These are phyloP conservation scores for Pythium utonaiense DNA, from an alignment of 352 stramenopile species.

Conservation along the genomic window DNA sequence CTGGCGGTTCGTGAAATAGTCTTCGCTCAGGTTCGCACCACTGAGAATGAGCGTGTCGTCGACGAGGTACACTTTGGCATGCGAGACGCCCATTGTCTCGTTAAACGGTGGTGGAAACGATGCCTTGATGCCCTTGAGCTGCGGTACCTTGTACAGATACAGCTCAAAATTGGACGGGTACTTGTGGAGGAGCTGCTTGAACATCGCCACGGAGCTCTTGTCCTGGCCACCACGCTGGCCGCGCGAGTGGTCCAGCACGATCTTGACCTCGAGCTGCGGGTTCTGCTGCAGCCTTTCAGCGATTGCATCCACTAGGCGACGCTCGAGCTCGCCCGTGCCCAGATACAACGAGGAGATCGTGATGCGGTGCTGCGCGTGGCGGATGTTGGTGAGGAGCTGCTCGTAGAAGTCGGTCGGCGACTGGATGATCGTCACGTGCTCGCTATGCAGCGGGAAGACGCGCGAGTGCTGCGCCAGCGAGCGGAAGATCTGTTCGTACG, in stretches of 20 bases:
- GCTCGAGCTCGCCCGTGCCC: constrained; percentile 56
- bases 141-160: constrained; percentile 68
- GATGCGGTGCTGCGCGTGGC: constrained; percentile 38
- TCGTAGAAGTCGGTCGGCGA: constrained; percentile 61
- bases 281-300: constrained; percentile 31
- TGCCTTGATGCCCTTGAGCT: constrained; percentile 56
- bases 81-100: constrained; percentile 76
- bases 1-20: constrained; percentile 85
- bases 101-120: constrained; percentile 73
- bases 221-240: constrained; percentile 45
- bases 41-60: constrained; percentile 80
- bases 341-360: constrained; percentile 73
- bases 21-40: constrained; percentile 75
- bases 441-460: constrained; percentile 55
- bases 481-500: constrained; percentile 44
- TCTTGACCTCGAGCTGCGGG: constrained; percentile 46
- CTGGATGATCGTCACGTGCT: constrained; percentile 46
- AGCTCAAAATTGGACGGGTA: constrained; percentile 56
- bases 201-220: constrained; percentile 58
- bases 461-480: constrained; percentile 48
- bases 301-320: constrained; percentile 41
- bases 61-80: constrained; percentile 83
- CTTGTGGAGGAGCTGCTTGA: constrained; percentile 39
- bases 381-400: constrained; percentile 56
- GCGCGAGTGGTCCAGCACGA: constrained; percentile 72